These are phyloP conservation scores for Citeromyces hawaiiensis DNA, from an alignment of 1,139 yeast species.

Conservation along the genomic window DNA sequence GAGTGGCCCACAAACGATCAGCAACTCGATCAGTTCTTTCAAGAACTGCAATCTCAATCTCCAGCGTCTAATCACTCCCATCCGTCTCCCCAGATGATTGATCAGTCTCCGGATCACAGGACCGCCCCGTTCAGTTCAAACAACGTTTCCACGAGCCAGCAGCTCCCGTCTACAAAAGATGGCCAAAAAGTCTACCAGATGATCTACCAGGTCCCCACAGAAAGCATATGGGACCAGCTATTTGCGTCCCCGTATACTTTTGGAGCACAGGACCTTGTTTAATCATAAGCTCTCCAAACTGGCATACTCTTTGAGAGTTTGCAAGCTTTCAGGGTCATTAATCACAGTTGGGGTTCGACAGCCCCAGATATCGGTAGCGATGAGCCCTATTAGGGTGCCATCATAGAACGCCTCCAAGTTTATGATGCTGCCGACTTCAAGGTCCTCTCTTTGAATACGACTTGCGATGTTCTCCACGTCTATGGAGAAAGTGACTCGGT, in stretches of 20 bases:
- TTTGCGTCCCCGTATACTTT: slow-evolving; percentile 23
- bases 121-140: background rate
- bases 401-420: slow-evolving; percentile 6
- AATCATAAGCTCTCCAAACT: slow-evolving; percentile 1
- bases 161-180: slow-evolving; percentile 20
- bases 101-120: background rate
- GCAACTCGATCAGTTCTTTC: slow-evolving; percentile 29
- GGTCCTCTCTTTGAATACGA: background rate
- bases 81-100: background rate
- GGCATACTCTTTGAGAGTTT: slow-evolving; percentile 4
- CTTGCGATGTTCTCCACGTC: background rate
- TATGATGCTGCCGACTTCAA: background rate
- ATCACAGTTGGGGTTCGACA: slow-evolving; percentile 4
- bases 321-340: slow-evolving; percentile 3
- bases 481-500: background rate
- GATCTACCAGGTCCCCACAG: slow-evolving; percentile 53
- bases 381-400: slow-evolving; percentile 3
- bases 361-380: slow-evolving; percentile 3
- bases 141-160: background rate
- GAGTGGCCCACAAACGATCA: slow-evolving; percentile 21
- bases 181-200: slow-evolving; percentile 46
- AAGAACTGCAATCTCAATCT: slow-evolving; percentile 3
- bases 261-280: background rate
- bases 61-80: slow-evolving; percentile 2
- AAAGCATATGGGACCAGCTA: slow-evolving; percentile 69